Evolutionary conservation across 768 basidiomycete species (phyloP).

Genomic region (Boletus subcaerulescens): DNA sequence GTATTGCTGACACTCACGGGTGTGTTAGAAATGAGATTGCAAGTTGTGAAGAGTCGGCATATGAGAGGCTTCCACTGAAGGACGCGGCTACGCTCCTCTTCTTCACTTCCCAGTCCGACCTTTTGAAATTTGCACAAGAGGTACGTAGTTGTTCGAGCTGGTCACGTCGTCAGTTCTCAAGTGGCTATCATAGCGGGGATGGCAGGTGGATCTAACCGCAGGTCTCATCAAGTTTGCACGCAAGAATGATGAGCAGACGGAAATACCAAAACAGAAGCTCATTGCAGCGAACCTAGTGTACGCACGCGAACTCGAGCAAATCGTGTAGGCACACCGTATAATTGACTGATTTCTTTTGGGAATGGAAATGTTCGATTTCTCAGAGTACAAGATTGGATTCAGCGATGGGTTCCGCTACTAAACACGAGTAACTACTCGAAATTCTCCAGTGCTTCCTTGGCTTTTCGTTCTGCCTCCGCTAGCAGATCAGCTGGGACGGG

Average conservation of each 20-base stretch:
- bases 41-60: conserved; percentile 92
- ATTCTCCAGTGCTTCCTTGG: conserved; percentile 79
- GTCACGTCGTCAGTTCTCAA: neutral
- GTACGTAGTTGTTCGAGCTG: conserved; percentile 38
- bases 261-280: conserved; percentile 83
- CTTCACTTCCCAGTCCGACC: conserved; percentile 79
- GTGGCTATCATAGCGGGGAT: conserved; percentile 57
- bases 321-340: conserved; percentile 54
- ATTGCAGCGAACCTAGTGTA: conserved; percentile 76
- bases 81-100: conserved; percentile 91
- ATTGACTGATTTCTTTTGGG: neutral
- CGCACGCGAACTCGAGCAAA: conserved; percentile 87
- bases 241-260: conserved; percentile 77
- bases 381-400: conserved; percentile 9
- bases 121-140: conserved; percentile 78
- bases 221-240: conserved; percentile 74
- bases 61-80: conserved; percentile 84
- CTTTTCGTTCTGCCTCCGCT: conserved; percentile 82
- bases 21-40: conserved; percentile 87
- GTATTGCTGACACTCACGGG: conserved; percentile 2
- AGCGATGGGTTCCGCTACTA: conserved; percentile 18
- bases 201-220: conserved; percentile 74
- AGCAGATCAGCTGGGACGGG: conserved; percentile 83
- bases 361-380: neutral
- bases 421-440: conserved; percentile 41